Conservation (phyloP, 2,329 filamentous ascomycete genomes). For the Zymoseptoria crescenta region DNA sequence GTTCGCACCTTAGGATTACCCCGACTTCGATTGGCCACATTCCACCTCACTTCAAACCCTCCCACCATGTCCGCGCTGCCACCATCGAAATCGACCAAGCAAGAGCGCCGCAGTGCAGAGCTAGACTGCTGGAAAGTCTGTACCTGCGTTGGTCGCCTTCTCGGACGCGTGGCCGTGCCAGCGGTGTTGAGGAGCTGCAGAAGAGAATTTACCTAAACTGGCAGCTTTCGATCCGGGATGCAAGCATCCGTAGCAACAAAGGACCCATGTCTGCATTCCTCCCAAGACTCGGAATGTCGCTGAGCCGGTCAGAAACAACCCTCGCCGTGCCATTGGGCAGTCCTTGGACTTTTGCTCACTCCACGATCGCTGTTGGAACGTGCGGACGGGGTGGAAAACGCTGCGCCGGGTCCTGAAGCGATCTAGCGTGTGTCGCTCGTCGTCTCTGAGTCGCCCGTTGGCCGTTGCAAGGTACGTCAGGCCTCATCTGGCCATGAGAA, state of each 20-base stretch:
- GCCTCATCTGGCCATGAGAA: background rate
- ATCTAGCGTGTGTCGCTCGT: background rate
- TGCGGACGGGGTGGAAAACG: background rate
- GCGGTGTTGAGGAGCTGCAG: background rate
- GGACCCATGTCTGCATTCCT: background rate
- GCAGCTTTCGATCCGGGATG: background rate
- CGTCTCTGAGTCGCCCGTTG: background rate
- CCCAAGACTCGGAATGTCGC: background rate
- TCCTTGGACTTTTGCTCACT: background rate
- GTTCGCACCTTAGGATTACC: background rate
- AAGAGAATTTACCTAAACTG: background rate
- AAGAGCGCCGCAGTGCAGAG: background rate
- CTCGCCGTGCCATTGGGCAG: background rate
- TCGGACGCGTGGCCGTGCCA: background rate
- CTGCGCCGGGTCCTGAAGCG: background rate
- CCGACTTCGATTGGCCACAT: background rate
- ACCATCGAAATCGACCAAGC: background rate
- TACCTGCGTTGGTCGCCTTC: background rate
- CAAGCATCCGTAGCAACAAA: background rate
- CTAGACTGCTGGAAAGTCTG: background rate
- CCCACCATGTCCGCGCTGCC: background rate
- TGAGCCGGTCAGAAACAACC: background rate
- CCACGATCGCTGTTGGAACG: background rate
- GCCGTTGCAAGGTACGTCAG: background rate
- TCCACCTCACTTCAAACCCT: background rate